These are phyloP conservation scores for Amanita phalloides DNA, from an alignment of 768 basidiomycete species.

Conservation along the genomic window DNA sequence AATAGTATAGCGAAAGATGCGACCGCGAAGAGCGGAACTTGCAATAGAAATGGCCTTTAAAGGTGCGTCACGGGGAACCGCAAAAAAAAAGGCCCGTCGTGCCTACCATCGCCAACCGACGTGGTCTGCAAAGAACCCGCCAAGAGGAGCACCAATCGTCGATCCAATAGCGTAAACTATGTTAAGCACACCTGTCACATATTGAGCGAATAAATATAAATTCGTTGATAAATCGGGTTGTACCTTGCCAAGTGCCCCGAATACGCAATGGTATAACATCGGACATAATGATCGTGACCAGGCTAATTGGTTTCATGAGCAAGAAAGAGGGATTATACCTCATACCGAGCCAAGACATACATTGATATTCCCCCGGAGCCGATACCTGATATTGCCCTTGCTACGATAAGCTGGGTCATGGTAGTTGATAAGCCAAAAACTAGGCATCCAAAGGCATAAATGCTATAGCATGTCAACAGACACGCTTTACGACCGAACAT, in stretches of 20 bases:
- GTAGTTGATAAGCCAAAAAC: slow-evolving; percentile 42
- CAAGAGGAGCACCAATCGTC: slow-evolving; percentile 50
- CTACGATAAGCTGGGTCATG: slow-evolving; percentile 42
- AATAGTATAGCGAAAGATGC: slow-evolving; percentile 43
- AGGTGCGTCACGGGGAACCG: neutral
- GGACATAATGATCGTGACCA: slow-evolving; percentile 56
- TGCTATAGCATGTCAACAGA: slow-evolving; percentile 40
- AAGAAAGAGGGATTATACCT: no score
- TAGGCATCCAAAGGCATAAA: slow-evolving; percentile 45
- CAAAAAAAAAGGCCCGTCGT: neutral
- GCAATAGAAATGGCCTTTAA: slow-evolving; percentile 44
- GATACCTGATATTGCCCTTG: slow-evolving; percentile 46
- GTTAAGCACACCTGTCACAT: slow-evolving; percentile 37
- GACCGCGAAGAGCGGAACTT: slow-evolving; percentile 45
- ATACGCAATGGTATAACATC: slow-evolving; percentile 53
- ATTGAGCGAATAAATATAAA: neutral
- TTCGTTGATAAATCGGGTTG: neutral
- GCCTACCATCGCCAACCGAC: slow-evolving; percentile 59
- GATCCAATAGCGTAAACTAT: slow-evolving; percentile 50
- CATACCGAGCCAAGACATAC: slow-evolving; percentile 21
- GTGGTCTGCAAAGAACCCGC: slow-evolving; percentile 50
- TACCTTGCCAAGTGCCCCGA: slow-evolving; percentile 62
- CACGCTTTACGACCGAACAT: slow-evolving; percentile 55
- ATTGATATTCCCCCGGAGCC: slow-evolving; percentile 57
- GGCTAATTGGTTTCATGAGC: slow-evolving; percentile 17